phyloP scores from a whole-genome alignment of 176 grass and related monocot genomes.

The Aegilops tauschii region DNA sequence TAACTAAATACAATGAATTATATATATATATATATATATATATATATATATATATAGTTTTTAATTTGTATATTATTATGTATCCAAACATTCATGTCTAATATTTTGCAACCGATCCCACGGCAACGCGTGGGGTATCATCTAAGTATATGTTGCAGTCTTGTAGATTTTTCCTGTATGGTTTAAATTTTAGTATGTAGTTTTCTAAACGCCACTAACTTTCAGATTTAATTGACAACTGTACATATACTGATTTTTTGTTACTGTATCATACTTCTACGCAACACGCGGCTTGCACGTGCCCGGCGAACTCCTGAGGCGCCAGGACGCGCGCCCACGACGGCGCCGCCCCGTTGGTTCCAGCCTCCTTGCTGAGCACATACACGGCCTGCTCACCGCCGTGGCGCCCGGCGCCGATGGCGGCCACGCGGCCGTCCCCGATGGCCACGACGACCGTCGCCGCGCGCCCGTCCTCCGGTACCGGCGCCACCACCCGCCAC shows the following conservation, averaged over 20 bases:
- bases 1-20: too few species aligned
- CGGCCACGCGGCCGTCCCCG: conserved; percentile 15
- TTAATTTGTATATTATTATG: too few species aligned
- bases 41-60: too few species aligned
- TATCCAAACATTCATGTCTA: too few species aligned
- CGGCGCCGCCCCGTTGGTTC: not conserved
- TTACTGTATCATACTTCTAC: not conserved
- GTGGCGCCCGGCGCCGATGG: conserved; percentile 6
- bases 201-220: too few species aligned
- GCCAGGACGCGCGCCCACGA: conserved; percentile 34
- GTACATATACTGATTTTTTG: not conserved
- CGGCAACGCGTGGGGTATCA: too few species aligned
- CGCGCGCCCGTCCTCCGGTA: conserved; percentile 39
- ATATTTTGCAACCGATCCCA: too few species aligned
- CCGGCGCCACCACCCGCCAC: conserved; percentile 43
- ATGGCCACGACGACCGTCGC: conserved; percentile 21
- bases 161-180: too few species aligned
- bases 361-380: conserved; percentile 15
- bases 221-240: not conserved
- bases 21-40: too few species aligned
- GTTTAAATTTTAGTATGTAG: too few species aligned
- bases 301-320: conserved; percentile 50
- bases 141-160: too few species aligned
- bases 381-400: conserved; percentile 35
- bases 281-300: conserved; percentile 58